These are phyloP conservation scores for Eleusine coracana DNA, from an alignment of 176 grass and related monocot species.

Conservation along the genomic window DNA sequence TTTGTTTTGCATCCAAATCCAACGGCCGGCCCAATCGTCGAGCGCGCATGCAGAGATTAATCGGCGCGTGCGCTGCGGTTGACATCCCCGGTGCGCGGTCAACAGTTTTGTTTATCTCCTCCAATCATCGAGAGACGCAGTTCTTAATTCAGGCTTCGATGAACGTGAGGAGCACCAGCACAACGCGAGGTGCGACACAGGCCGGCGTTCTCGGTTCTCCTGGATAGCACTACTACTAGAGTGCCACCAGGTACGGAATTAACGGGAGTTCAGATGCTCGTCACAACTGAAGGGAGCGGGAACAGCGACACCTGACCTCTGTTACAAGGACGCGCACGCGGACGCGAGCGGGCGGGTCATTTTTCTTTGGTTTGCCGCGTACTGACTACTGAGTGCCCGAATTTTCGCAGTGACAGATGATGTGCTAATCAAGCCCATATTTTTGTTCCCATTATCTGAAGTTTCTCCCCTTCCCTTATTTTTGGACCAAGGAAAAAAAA, in stretches of 20 bases:
- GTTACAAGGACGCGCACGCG: too few relatives aligned
- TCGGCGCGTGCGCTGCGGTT: neutral
- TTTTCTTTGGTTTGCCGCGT: neutral
- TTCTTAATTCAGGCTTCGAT: neutral
- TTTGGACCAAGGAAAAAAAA: too few relatives aligned
- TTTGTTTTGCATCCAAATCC: too few relatives aligned
- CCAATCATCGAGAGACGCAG: neutral
- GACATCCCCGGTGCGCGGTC: neutral
- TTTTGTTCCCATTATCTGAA: too few relatives aligned
- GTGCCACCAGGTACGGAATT: neutral
- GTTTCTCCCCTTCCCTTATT: too few relatives aligned
- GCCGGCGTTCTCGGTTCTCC: neutral
- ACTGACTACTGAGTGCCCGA: too few relatives aligned
- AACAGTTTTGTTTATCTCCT: neutral
- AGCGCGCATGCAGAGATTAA: neutral
- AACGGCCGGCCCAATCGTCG: neutral
- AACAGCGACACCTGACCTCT: too few relatives aligned
- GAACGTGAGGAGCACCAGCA: slow-evolving; percentile 42
- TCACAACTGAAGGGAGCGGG: too few relatives aligned
- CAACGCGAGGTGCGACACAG: neutral
- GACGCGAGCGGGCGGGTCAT: too few relatives aligned
- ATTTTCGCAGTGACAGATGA: too few relatives aligned
- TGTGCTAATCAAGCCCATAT: too few relatives aligned
- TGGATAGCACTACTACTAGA: neutral
- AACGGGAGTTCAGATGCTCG: neutral